Percentiles rank a stretch among this genome's conserved stretches.
These are phyloP conservation scores for Amanita rimosa DNA, from an alignment of 768 basidiomycete species.

Conservation along the genomic window DNA sequence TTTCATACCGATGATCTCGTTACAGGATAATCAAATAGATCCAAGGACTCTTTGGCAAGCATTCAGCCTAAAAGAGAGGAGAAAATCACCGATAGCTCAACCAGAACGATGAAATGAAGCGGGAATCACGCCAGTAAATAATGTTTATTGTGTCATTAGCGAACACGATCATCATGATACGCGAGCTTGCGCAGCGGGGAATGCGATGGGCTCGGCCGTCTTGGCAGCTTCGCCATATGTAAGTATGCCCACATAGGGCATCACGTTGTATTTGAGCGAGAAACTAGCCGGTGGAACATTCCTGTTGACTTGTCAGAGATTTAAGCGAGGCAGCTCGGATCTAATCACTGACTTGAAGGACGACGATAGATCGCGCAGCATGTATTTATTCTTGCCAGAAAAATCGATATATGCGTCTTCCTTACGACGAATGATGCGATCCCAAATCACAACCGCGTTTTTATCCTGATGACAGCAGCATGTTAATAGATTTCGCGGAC, in stretches of 20 bases:
- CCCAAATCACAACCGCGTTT: slow-evolving; percentile 85
- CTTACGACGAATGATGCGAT: slow-evolving; percentile 77
- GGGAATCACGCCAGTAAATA: not conserved
- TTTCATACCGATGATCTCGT: slow-evolving; percentile 18
- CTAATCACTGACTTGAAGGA: slow-evolving; percentile 57
- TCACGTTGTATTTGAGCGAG: slow-evolving; percentile 76
- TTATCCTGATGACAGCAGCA: slow-evolving; percentile 29
- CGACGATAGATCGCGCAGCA: slow-evolving; percentile 61
- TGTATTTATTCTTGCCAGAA: slow-evolving; percentile 71
- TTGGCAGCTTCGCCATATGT: slow-evolving; percentile 63
- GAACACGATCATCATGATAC: slow-evolving; percentile 16
- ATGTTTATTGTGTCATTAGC: not conserved
- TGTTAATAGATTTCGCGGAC: not conserved
- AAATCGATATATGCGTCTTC: slow-evolving; percentile 62
- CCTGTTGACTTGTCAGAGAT: slow-evolving; percentile 23
- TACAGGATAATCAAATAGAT: slow-evolving; percentile 28
- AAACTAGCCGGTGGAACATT: slow-evolving; percentile 56
- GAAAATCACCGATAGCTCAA: too few relatives aligned
- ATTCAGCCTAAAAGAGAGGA: slow-evolving; percentile 25
- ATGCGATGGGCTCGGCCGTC: slow-evolving; percentile 24
- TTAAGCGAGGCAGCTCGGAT: slow-evolving; percentile 3
- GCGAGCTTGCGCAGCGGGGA: slow-evolving; percentile 28
- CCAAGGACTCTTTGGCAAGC: slow-evolving; percentile 9
- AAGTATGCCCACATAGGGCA: slow-evolving; percentile 81
- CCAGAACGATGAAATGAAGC: too few relatives aligned